Evolutionary conservation across 2,329 filamentous ascomycete genomes (phyloP).

Genomic region (Penicillium sp.): DNA sequence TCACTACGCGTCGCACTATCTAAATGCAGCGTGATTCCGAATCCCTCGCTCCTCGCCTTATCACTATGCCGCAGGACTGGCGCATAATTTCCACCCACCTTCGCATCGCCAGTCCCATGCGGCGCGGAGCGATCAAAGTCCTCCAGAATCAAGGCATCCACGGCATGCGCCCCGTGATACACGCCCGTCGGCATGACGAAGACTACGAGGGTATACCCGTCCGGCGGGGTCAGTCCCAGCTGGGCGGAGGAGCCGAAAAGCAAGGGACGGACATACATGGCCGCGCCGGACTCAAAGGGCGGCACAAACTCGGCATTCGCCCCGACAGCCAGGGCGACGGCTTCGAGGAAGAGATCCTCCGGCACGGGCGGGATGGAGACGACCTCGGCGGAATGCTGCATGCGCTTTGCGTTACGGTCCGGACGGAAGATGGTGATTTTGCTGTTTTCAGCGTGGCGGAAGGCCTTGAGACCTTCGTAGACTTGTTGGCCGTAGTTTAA

Average conservation of each 20-base stretch:
- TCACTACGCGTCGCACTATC: conserved; percentile 83
- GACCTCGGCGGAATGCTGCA: conserved; percentile 82
- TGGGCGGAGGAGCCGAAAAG: conserved; percentile 87
- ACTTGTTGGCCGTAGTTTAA: conserved; percentile 98
- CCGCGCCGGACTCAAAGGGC: conserved; percentile 83
- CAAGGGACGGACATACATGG: conserved; percentile 90
- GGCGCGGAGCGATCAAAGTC: conserved; percentile 95
- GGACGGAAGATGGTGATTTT: conserved; percentile 87
- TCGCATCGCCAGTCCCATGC: conserved; percentile 86
- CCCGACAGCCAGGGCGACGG: conserved; percentile 78
- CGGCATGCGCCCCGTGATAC: conserved; percentile 87
- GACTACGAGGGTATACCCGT: conserved; percentile 90
- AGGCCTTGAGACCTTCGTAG: conserved; percentile 98
- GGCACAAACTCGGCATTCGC: conserved; percentile 91
- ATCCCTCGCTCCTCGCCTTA: conserved; percentile 76
- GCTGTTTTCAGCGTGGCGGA: conserved; percentile 67
- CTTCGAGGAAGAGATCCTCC: conserved; percentile 72
- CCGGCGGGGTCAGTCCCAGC: conserved; percentile 81
- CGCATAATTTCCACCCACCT: conserved; percentile 94
- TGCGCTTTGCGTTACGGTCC: conserved; percentile 77
- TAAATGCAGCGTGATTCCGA: conserved; percentile 91
- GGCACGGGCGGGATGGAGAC: conserved; percentile 84
- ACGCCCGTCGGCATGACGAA: conserved; percentile 91
- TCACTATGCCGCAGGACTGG: conserved; percentile 89
- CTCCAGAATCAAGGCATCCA: conserved; percentile 86